These are phyloP conservation scores for Podospora appendiculata DNA, from an alignment of 495 filamentous ascomycete species.

Conservation along the genomic window DNA sequence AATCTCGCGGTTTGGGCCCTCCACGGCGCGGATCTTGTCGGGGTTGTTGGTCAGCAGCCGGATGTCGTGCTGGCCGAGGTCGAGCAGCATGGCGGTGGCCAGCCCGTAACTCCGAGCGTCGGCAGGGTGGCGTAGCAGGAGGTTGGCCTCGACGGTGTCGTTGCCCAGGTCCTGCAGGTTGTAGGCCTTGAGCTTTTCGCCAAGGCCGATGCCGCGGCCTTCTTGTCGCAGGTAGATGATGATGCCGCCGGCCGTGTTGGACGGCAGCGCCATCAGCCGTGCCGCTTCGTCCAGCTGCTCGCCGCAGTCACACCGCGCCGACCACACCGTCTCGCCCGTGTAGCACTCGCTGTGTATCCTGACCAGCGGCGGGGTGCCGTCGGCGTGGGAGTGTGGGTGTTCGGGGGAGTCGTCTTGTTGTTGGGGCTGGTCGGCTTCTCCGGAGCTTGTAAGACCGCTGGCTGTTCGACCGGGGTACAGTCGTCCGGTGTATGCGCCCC, in stretches of 20 bases:
- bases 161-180: slow-evolving; percentile 93
- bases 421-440: neutral
- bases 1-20: slow-evolving; percentile 81
- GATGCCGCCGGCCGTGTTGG: slow-evolving; percentile 64
- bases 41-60: slow-evolving; percentile 94
- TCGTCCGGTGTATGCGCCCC: slow-evolving; percentile 84
- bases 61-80: slow-evolving; percentile 73
- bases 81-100: slow-evolving; percentile 86
- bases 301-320: slow-evolving; percentile 92
- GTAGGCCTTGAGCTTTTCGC: slow-evolving; percentile 95
- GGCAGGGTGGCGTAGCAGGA: slow-evolving; percentile 84
- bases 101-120: slow-evolving; percentile 92
- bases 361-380: slow-evolving; percentile 54
- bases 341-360: slow-evolving; percentile 98
- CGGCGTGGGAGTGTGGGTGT: neutral
- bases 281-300: slow-evolving; percentile 97
- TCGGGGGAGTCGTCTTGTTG: slow-evolving; percentile 1
- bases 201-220: slow-evolving; percentile 87
- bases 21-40: slow-evolving; percentile 90
- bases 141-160: slow-evolving; percentile 93
- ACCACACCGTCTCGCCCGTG: slow-evolving; percentile 97
- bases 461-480: slow-evolving; percentile 78
- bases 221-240: slow-evolving; percentile 96
- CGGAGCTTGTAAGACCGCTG: slow-evolving; percentile 40
- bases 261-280: slow-evolving; percentile 78